Evolutionary conservation across 768 basidiomycete species (phyloP).

Genomic region (Rhizopogon rudus): DNA sequence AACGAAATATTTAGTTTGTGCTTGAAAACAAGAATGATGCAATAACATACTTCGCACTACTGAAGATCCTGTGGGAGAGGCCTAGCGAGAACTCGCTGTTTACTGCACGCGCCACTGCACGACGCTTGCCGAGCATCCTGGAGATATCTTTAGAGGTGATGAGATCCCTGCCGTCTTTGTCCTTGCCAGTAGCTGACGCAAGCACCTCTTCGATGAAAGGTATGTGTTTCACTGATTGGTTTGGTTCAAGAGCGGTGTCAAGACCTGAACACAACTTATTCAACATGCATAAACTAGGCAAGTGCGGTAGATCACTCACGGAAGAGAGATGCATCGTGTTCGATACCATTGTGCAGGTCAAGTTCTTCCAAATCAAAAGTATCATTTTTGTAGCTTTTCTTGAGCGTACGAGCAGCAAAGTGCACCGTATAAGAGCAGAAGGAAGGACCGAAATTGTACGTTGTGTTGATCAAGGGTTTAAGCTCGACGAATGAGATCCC

Average conservation of each 20-base stretch:
- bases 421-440: constrained; percentile 68
- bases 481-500: constrained; percentile 60
- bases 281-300: not conserved
- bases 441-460: constrained; percentile 66
- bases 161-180: constrained; percentile 37
- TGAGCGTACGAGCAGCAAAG: constrained; percentile 52
- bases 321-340: constrained; percentile 30
- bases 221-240: constrained; percentile 50
- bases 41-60: constrained; percentile 57
- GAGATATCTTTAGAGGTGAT: constrained; percentile 63
- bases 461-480: constrained; percentile 35
- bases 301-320: constrained; percentile 15
- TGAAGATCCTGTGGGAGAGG: constrained; percentile 57
- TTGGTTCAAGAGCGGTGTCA: constrained; percentile 39
- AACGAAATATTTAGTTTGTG: not conserved
- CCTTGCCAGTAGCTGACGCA: constrained; percentile 53
- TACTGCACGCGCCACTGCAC: constrained; percentile 45
- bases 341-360: constrained; percentile 61
- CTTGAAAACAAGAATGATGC: not conserved
- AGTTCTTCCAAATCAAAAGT: constrained; percentile 64
- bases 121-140: constrained; percentile 52
- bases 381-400: constrained; percentile 49
- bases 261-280: constrained; percentile 38
- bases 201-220: constrained; percentile 56
- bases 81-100: constrained; percentile 58